phyloP scores from a whole-genome alignment of 2,329 filamentous ascomycete genomes.

The Ramularia endophylla region DNA sequence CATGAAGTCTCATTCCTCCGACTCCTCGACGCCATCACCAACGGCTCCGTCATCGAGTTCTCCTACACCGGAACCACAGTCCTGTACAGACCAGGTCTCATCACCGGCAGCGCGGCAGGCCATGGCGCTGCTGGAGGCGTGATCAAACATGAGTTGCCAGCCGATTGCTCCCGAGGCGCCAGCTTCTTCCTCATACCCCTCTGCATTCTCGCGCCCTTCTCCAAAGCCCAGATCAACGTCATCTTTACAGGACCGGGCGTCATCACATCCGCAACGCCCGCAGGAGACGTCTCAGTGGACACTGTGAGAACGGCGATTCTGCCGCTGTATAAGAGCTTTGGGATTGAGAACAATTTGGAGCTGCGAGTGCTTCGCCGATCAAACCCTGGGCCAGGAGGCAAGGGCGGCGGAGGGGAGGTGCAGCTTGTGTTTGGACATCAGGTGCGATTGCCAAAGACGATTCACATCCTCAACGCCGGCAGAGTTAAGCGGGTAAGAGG shows the following conservation, averaged over 20 bases:
- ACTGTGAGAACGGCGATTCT: slow-evolving; percentile 89
- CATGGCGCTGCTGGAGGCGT: slow-evolving; percentile 68
- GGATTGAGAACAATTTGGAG: slow-evolving; percentile 81
- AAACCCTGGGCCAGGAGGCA: slow-evolving; percentile 67
- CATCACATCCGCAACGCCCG: slow-evolving; percentile 78
- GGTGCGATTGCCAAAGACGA: slow-evolving; percentile 84
- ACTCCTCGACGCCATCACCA: slow-evolving; percentile 89
- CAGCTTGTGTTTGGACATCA: slow-evolving; percentile 91
- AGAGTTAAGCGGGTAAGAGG: slow-evolving; percentile 83
- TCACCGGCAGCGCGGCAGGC: slow-evolving; percentile 76
- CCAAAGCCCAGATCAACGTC: slow-evolving; percentile 85
- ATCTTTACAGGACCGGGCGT: slow-evolving; percentile 86
- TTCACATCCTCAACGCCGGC: slow-evolving; percentile 80
- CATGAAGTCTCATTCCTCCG: slow-evolving; percentile 95
- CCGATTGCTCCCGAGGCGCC: slow-evolving; percentile 70
- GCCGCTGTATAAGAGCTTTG: slow-evolving; percentile 84
- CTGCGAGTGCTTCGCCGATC: slow-evolving; percentile 74
- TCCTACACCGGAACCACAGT: slow-evolving; percentile 93
- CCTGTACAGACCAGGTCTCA: slow-evolving; percentile 84
- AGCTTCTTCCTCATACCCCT: slow-evolving; percentile 90
- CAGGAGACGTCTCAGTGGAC: slow-evolving; percentile 84
- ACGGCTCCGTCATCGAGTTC: slow-evolving; percentile 91
- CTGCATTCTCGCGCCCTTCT: slow-evolving; percentile 86
- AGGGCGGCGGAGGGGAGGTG: slow-evolving; percentile 84
- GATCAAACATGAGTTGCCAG: slow-evolving; percentile 73